phyloP scores from a whole-genome alignment of 1,284 basidiomycete genomes.

The Neonothopanus nambi region DNA sequence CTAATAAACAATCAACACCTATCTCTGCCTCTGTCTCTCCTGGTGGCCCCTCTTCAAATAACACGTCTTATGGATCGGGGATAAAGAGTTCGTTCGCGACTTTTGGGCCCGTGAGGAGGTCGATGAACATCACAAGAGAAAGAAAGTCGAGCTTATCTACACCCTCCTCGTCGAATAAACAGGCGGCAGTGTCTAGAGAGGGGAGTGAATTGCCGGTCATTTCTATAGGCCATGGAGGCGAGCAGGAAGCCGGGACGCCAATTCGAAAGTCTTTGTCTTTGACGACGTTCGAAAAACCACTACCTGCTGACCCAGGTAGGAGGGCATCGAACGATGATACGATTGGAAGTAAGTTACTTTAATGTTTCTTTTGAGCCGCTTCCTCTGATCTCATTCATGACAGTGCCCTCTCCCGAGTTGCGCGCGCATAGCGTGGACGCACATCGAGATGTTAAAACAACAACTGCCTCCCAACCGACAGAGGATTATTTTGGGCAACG shows the following conservation, averaged over 20 bases:
- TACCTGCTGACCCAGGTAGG: background rate
- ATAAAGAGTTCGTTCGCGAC: slow-evolving; percentile 5
- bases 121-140: slow-evolving; percentile 2
- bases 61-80: background rate
- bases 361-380: too few relatives aligned
- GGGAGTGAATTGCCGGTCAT: slow-evolving; percentile 6
- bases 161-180: too few relatives aligned
- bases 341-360: background rate
- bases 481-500: too few relatives aligned
- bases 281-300: slow-evolving; percentile 1
- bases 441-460: too few relatives aligned
- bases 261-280: slow-evolving; percentile 5
- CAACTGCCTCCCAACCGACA: too few relatives aligned
- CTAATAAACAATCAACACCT: background rate
- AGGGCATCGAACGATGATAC: background rate
- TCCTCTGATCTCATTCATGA: too few relatives aligned
- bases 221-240: slow-evolving; percentile 1
- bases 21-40: background rate
- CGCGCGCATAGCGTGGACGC: too few relatives aligned
- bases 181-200: too few relatives aligned
- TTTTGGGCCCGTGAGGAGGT: slow-evolving; percentile 9
- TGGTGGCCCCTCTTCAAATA: background rate
- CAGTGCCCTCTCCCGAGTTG: too few relatives aligned
- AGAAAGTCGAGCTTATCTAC: background rate
- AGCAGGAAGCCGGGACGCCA: background rate